Conservation (phyloP, 2,329 filamentous ascomycete genomes). For the Fusarium coffeatum region DNA sequence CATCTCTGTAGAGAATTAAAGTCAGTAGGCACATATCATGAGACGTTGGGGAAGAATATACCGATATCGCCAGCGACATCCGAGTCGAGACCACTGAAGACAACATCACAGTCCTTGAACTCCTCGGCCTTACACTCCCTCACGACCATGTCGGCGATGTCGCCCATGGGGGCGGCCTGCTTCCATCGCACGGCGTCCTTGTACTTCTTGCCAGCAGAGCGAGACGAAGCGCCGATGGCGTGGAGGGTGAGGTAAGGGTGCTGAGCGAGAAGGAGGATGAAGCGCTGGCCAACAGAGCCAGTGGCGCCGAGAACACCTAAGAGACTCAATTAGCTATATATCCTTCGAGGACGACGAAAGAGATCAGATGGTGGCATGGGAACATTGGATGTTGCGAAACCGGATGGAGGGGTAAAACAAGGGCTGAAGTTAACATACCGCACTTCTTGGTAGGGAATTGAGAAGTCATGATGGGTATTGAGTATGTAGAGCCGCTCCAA, state of each 20-base stretch:
- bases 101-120: conserved; percentile 89
- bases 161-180: conserved; percentile 84
- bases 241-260: conserved; percentile 90
- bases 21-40: conserved; percentile 10
- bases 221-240: conserved; percentile 87
- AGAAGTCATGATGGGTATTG: conserved; percentile 46
- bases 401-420: conserved; percentile 28
- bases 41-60: conserved; percentile 56
- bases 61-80: conserved; percentile 93
- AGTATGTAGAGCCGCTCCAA: background rate
- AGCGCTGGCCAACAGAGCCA: conserved; percentile 93
- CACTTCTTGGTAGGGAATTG: conserved; percentile 69
- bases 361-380: background rate
- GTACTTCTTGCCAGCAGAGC: conserved; percentile 93
- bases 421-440: conserved; percentile 55
- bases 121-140: conserved; percentile 84
- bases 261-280: conserved; percentile 89
- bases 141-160: conserved; percentile 83
- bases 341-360: background rate
- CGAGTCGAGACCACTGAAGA: conserved; percentile 92
- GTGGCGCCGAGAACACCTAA: conserved; percentile 87
- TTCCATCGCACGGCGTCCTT: conserved; percentile 96
- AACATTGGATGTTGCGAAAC: conserved; percentile 9
- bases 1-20: conserved; percentile 70
- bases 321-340: conserved; percentile 14